Base-by-base conservation (phyloP, 495 filamentous ascomycete genomes). In the Astrothelium subdiscretum region DNA sequence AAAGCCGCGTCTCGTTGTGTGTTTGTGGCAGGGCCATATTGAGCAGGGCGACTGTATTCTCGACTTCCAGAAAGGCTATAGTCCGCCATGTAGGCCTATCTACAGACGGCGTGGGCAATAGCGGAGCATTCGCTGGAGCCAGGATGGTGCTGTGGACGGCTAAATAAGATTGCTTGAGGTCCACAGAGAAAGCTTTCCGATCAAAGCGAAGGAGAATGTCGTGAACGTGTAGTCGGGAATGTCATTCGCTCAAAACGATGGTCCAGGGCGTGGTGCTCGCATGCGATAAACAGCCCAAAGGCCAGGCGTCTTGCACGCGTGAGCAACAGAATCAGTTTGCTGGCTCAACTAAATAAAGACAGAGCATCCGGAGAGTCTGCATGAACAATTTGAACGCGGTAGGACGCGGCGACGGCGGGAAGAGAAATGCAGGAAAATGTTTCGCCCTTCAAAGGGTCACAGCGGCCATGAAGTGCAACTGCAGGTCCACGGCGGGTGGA, bases 1-100 rank as follows among this genome's bases (percentile, higher is more conserved):
- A 95, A 98, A 35, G 92, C 94, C 69, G 89, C 91, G 81, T 98
- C 92, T 76, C 94, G 85, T 75, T 95, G 89, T 68, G 82, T 80
- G 71, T 83, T 82, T 35, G 87, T 75, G 2, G 60, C 31, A 71
- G 85, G 81, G 64, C 84, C 87, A 73, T 89, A 87, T 64, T 83
- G 78, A 67, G 77, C 78, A 62, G 73, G 72, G n/a, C 82, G 81
- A 70, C 80, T 78, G 76, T 86, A 84, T 67, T 84, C 80, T 76
- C 87, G 79, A 78, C 85, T 82, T 73, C 89, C 87, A 73, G 89
- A 88, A 60, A 80, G 70, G 66, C 83, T 76, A 76, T 94, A 90
- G 74, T 95, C 89, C 74, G 91, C 88, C 91, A 95, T 95, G 68
- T 63, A 81, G 43, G 26, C 20, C 24, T 54, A 54, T 29, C 48